Evolutionary conservation across 2,329 filamentous ascomycete species (phyloP), one percentile per base, ranked within the genome.

Genomic region (Claviceps citrina): DNA sequence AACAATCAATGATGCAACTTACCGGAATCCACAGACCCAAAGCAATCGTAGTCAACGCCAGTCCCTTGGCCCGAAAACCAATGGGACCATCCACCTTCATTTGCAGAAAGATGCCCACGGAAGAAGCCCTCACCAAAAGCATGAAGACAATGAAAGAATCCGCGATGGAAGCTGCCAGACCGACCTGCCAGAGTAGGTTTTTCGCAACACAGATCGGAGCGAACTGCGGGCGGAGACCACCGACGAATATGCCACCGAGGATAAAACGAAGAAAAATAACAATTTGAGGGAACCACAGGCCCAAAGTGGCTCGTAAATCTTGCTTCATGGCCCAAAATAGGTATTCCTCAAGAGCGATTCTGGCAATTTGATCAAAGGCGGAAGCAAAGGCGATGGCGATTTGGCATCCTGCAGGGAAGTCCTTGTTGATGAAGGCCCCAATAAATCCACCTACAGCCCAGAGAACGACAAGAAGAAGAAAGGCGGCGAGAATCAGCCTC

Each of bases 401-500:
- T 51, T 74, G 70, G 50, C 73, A 78, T 10, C 61, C 57, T 13
- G 61, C 54, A 15, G 57, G 43, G 25, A 65, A 63, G 25, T 53
- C 54, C 26, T 62, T 52, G 45, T 66, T 56, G 53, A 73, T 60
- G 39, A 71, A 51, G 19, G 67, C 66, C 22, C 68, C 56, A 40
- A 68, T 55, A 45, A 76, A 76, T 42, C 64, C 65, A 44, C 63
- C 53, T 31, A 68, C 56, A 35, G 70, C 70, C 73, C 73, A 77
- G 36, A 71, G 58, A 47, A 64, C 63, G 24, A 68, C 61, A 42
- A 64, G 61, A 20, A 64, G 44, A 50, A 75, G 63, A 53, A 74
- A 75, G 47, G 61, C 55, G 51, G 67, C 58, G 70, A 76, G 71
- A 70, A 66, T 71, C 71, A 76, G 72, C 71, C 72, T 75, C 70